A percentile compares a stretch with the other conserved stretches of the same genome.
phyloP scores from a whole-genome alignment of 345 rosid species.

The Camelina sativa region DNA sequence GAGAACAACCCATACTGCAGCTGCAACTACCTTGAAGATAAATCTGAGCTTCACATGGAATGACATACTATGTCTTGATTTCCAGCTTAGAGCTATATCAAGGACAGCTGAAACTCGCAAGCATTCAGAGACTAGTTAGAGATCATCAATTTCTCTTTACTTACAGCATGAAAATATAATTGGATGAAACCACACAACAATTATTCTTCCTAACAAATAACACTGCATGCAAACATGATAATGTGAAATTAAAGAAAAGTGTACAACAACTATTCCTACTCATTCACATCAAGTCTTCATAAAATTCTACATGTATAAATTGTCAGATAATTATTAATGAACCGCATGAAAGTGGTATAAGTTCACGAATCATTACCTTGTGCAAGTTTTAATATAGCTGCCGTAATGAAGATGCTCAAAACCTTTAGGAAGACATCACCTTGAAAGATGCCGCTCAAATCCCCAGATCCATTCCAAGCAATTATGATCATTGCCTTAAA shows the following conservation, averaged over 20 bases:
- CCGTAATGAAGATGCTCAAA: slow-evolving; percentile 69
- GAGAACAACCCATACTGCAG: slow-evolving; percentile 58
- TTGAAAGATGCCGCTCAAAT: slow-evolving; percentile 48
- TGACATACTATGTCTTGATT: slow-evolving; percentile 58
- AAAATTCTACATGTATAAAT: background rate
- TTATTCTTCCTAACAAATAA: background rate
- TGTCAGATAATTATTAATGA: background rate
- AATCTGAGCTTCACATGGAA: slow-evolving; percentile 54
- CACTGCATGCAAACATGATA: background rate
- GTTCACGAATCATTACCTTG: slow-evolving; percentile 51
- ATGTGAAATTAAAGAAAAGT: background rate
- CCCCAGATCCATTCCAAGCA: slow-evolving; percentile 68
- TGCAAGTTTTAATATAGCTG: slow-evolving; percentile 62
- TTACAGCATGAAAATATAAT: slow-evolving; percentile 3
- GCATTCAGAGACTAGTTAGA: slow-evolving; percentile 9
- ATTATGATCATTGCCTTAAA: slow-evolving; percentile 67
- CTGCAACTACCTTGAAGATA: slow-evolving; percentile 54
- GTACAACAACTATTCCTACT: background rate
- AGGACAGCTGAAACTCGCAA: slow-evolving; percentile 54
- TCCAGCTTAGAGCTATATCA: slow-evolving; percentile 59
- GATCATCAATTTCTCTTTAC: background rate
- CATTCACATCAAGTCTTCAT: background rate
- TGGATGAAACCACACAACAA: background rate
- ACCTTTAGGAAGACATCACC: slow-evolving; percentile 62
- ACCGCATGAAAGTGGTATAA: slow-evolving; percentile 8